Percentiles rank a stretch among this genome's conserved stretches.
Evolutionary conservation across 2,329 filamentous ascomycete genomes (phyloP).

Genomic region (Diplodia corticola): DNA sequence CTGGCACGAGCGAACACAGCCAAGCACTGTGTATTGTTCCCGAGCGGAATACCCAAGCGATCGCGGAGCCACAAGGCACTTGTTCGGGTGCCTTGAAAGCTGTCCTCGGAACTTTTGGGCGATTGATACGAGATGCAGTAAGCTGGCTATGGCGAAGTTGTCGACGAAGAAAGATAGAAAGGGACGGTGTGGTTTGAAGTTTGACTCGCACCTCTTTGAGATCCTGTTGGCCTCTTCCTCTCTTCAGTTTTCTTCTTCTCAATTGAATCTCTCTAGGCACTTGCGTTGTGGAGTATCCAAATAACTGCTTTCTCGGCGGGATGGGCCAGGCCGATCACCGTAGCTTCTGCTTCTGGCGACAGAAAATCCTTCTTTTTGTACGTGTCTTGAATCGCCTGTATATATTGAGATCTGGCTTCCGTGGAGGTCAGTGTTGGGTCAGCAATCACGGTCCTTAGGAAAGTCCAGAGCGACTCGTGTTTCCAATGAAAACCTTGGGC

Average conservation of each 20-base stretch:
- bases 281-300: conserved; percentile 3
- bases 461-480: conserved; percentile 39
- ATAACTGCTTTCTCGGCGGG: background rate
- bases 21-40: background rate
- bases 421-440: background rate
- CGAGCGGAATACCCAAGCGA: background rate
- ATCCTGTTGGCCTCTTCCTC: background rate
- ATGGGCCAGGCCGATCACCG: background rate
- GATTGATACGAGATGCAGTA: background rate
- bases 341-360: background rate
- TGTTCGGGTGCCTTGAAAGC: background rate
- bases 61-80: background rate
- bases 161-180: background rate
- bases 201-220: no score
- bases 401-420: background rate
- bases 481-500: conserved; percentile 28
- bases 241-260: no score
- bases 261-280: background rate
- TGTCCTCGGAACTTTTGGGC: background rate
- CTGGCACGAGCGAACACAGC: background rate
- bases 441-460: conserved; percentile 29
- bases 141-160: background rate
- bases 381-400: background rate
- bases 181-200: background rate
- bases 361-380: background rate